Conservation (phyloP, 805 yeast species). For the Yarrowia bubula region DNA sequence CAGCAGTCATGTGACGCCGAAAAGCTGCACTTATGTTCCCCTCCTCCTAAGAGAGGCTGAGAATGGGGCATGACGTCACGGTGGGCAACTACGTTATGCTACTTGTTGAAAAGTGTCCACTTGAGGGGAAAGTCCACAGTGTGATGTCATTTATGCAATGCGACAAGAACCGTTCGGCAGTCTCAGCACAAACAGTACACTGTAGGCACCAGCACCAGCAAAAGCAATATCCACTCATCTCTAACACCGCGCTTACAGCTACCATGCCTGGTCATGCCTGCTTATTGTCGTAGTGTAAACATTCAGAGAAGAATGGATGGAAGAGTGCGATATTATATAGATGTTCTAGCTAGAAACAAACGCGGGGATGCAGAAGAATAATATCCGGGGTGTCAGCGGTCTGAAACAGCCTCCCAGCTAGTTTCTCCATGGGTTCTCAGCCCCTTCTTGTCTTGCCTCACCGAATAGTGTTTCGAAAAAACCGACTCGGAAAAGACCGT, state of each 20-base stretch:
- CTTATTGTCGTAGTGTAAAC: slow-evolving; percentile 5
- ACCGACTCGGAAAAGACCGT: neutral
- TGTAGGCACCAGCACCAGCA: no score
- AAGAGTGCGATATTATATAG: neutral
- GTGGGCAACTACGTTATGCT: neutral
- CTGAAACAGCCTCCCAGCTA: no score
- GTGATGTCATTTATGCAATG: neutral
- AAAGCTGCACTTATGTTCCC: neutral
- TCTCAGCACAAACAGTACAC: no score
- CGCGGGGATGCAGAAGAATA: neutral
- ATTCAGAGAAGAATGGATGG: neutral
- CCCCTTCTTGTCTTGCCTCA: neutral
- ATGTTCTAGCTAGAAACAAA: neutral
- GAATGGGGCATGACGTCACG: neutral
- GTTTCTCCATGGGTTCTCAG: neutral
- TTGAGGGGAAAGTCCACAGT: neutral
- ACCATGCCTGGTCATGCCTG: slow-evolving; percentile 4
- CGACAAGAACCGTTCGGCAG: neutral
- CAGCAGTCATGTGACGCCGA: slow-evolving; percentile 3
- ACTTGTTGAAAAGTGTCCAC: neutral
- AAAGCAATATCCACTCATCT: no score
- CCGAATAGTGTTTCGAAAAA: neutral
- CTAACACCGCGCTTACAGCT: neutral
- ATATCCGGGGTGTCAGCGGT: neutral
- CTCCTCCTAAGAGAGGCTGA: neutral